phyloP scores from a whole-genome alignment of 164 flowering plant genomes.

The Houttuynia cordata region DNA sequence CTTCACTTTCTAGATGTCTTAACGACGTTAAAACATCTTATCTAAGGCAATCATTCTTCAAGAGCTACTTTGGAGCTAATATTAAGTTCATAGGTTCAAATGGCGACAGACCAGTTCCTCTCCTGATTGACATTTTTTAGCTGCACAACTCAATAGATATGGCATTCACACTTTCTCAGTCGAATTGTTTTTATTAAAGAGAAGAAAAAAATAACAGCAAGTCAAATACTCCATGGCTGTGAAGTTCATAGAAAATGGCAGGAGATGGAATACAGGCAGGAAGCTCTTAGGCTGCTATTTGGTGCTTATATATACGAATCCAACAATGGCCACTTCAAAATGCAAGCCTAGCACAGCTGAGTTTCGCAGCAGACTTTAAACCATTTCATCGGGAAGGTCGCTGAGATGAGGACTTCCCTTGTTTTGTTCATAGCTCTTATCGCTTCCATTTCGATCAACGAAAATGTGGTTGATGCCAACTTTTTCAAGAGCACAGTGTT shows the following conservation, averaged over 20 bases:
- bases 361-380: not conserved
- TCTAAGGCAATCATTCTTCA: no score
- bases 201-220: not conserved
- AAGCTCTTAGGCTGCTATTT: not conserved
- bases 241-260: not conserved
- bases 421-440: not conserved
- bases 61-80: no score
- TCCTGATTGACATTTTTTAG: no score
- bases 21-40: no score
- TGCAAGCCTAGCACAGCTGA: not conserved
- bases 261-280: not conserved
- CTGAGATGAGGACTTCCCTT: not conserved
- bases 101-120: no score
- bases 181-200: not conserved
- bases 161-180: not conserved
- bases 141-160: no score
- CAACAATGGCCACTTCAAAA: not conserved
- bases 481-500: constrained; percentile 1
- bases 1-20: no score
- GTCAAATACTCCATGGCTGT: not conserved
- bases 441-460: not conserved
- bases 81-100: no score
- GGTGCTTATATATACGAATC: not conserved
- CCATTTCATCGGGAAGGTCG: not conserved
- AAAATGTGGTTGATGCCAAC: constrained; percentile 1